Evolutionary conservation across 805 yeast species (phyloP).

Genomic region (Torulaspora gathmanii): DNA sequence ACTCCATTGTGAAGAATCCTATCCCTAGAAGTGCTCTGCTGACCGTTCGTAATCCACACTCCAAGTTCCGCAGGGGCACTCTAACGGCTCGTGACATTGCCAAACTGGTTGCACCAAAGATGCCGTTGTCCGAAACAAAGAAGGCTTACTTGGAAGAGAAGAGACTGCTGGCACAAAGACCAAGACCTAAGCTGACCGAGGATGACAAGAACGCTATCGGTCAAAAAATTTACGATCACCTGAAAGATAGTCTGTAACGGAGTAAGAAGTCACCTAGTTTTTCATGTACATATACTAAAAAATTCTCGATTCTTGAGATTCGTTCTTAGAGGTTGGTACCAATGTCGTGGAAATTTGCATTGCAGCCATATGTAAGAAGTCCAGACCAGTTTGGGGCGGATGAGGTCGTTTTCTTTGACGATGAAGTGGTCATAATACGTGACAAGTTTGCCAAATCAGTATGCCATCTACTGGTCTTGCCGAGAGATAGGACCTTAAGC

Average conservation of each 20-base stretch:
- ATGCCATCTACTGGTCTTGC: conserved; percentile 58
- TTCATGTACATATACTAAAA: conserved; percentile 11
- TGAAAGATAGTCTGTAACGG: conserved; percentile 13
- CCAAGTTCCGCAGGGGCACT: conserved; percentile 60
- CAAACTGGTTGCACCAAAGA: conserved; percentile 60
- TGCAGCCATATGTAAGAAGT: conserved; percentile 44
- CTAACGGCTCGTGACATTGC: conserved; percentile 60
- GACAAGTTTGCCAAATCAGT: conserved; percentile 63
- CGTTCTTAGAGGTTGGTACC: not conserved
- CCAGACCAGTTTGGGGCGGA: conserved; percentile 40
- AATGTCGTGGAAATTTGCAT: conserved; percentile 49
- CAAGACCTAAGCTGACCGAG: conserved; percentile 39
- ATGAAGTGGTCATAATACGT: conserved; percentile 48
- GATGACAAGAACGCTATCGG: conserved; percentile 45
- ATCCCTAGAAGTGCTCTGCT: conserved; percentile 61
- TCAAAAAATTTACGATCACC: conserved; percentile 24
- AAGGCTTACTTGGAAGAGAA: conserved; percentile 57
- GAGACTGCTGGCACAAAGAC: conserved; percentile 41
- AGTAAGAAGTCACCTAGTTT: not conserved
- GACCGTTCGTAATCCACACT: conserved; percentile 72
- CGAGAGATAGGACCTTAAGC: conserved; percentile 44
- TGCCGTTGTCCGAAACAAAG: conserved; percentile 69
- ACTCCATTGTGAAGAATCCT: conserved; percentile 60
- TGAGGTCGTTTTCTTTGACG: conserved; percentile 46
- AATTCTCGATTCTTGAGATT: not conserved